A percentile compares a stretch with the other conserved stretches of the same genome.
Conservation (phyloP, 208 protist species). For the Blastocrithidia nonstop region DNA sequence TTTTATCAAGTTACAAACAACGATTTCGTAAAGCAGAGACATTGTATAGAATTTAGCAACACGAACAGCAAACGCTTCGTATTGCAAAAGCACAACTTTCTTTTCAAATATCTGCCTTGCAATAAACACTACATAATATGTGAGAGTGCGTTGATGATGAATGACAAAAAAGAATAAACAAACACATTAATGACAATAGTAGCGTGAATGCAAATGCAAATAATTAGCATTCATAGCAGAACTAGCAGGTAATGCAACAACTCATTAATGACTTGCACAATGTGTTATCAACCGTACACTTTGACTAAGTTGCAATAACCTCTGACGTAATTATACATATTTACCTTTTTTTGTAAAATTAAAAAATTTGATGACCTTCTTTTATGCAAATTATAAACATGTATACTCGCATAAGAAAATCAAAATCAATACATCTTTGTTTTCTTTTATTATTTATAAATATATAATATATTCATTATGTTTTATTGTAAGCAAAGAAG, state of each 20-base stretch:
- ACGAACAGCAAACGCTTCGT: conserved; percentile 60
- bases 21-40: conserved; percentile 21
- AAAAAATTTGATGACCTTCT: neutral
- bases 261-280: conserved; percentile 11
- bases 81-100: conserved; percentile 24
- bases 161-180: too few species aligned
- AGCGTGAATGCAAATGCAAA: too few species aligned
- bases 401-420: too few species aligned
- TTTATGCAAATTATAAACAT: conserved; percentile 1
- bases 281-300: too few species aligned
- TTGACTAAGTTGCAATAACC: too few species aligned
- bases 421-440: neutral
- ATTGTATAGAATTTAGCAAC: conserved; percentile 20
- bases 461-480: conserved; percentile 2
- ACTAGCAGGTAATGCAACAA: too few species aligned
- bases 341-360: neutral
- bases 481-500: too few species aligned
- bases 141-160: conserved; percentile 7
- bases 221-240: too few species aligned
- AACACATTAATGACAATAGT: too few species aligned
- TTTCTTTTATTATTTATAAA: neutral
- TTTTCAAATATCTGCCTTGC: conserved; percentile 37
- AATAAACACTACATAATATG: conserved; percentile 26
- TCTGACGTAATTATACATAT: neutral
- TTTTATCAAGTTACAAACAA: too few species aligned